Conservation (phyloP, 495 filamentous ascomycete species). For the Rostrohypoxylon terebratum region DNA sequence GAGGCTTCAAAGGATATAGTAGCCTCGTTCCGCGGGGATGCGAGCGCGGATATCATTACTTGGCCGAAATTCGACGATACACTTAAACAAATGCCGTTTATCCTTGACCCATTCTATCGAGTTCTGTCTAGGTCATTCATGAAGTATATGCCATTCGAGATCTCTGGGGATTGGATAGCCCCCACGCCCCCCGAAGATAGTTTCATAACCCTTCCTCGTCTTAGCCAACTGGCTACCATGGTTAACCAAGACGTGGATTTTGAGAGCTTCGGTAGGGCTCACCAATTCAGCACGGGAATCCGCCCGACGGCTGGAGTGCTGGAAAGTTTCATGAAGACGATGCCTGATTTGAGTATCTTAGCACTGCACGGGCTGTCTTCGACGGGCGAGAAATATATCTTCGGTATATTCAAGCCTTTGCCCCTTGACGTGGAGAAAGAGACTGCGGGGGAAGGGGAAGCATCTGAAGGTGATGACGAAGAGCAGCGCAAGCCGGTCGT, state of each 20-base stretch:
- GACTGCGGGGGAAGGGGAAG: neutral
- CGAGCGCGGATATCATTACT: neutral
- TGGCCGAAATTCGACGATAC: neutral
- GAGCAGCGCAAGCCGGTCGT: neutral
- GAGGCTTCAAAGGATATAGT: neutral
- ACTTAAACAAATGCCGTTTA: neutral
- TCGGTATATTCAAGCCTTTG: neutral
- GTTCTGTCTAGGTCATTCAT: neutral
- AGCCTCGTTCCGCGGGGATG: neutral
- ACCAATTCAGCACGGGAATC: neutral
- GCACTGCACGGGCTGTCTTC: neutral
- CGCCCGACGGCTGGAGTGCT: neutral
- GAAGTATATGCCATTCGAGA: neutral
- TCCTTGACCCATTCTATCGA: neutral
- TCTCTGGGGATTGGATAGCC: neutral
- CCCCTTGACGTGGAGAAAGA: neutral
- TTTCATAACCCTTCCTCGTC: neutral
- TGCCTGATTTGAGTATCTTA: neutral
- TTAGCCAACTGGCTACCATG: neutral
- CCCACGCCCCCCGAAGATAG: neutral
- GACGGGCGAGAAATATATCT: neutral
- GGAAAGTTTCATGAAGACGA: neutral
- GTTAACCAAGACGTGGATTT: neutral
- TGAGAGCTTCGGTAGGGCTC: neutral
- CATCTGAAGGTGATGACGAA: neutral